phyloP scores from a whole-genome alignment of 2,329 filamentous ascomycete genomes.

The Fusarium brevicatenulatum region DNA sequence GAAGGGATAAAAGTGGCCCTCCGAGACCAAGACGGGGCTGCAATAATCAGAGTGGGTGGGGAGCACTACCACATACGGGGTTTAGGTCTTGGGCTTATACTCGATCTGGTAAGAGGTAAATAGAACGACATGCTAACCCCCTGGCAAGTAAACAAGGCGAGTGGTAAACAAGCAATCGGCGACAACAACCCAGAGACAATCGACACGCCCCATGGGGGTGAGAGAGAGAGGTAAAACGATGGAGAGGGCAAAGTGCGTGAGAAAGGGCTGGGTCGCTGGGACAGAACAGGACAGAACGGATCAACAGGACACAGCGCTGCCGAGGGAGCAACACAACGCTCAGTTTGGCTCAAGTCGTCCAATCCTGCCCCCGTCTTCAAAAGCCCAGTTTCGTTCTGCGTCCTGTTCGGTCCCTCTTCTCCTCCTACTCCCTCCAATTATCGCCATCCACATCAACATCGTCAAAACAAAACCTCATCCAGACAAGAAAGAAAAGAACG shows the following conservation, averaged over 20 bases:
- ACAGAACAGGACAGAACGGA: constrained; percentile 22
- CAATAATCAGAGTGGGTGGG: constrained; percentile 11
- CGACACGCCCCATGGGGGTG: constrained; percentile 41
- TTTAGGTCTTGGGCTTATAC: constrained; percentile 22
- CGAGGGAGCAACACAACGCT: constrained; percentile 35
- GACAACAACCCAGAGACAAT: constrained; percentile 30
- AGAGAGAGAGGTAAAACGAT: constrained; percentile 12
- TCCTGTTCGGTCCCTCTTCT: constrained; percentile 42
- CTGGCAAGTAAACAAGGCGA: constrained; percentile 41
- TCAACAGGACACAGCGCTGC: constrained; percentile 35
- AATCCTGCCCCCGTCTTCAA: constrained; percentile 52
- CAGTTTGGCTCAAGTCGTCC: constrained; percentile 35
- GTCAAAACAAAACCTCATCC: constrained; percentile 41
- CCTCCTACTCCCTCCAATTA: constrained; percentile 51
- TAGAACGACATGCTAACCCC: constrained; percentile 30
- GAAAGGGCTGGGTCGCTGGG: constrained; percentile 30
- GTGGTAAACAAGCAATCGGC: constrained; percentile 31
- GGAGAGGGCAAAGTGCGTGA: constrained; percentile 11
- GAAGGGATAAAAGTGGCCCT: constrained; percentile 33
- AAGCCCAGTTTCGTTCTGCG: constrained; percentile 51
- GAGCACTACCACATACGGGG: constrained; percentile 26
- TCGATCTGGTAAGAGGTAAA: constrained; percentile 38
- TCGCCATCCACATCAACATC: constrained; percentile 49
- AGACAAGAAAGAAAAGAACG: constrained; percentile 51
- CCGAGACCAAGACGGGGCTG: constrained; percentile 20